Evolutionary conservation across 768 basidiomycete species (phyloP), one percentile per base, ranked within the genome.

Genomic region (Mycena kentingensis): DNA sequence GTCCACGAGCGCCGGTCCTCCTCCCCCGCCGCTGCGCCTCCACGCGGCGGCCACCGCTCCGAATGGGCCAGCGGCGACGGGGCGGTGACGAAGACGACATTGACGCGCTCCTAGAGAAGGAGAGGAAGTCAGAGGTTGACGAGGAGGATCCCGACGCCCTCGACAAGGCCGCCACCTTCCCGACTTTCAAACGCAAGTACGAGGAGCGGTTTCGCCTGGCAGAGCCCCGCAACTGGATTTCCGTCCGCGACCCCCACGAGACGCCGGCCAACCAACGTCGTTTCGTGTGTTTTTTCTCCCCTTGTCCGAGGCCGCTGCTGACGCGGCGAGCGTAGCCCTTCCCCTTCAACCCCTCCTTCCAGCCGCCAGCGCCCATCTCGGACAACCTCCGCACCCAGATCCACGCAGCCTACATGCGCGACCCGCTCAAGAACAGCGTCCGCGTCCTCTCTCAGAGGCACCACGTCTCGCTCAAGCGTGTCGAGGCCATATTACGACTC

Each of bases 291-390:
- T n/a, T 50, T 51, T 27, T 38, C 51, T 41, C 26, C 57, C 25
- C 42, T 36, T 26, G 7, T n/a, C 21, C 19, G 31, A 31, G 44
- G 32, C 49, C 43, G 57, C 42, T 52, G 18, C 49, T 49, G 52
- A n/a, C n/a, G 37, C 5, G 58, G 26, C 55, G 44, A 21, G 19
- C 28, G 16, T 51, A 94, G 91, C 92, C 91, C 0, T 94, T 94
- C 66, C 90, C 90, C 12, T 74, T 90, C 70, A 95, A 96, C 63
- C 83, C 83, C 5, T 83, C 87, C 1, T 96, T 94, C 71, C 81
- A 79, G 60, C 93, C 93, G 5, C 88, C 88, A 11, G 68, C 82
- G 5, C 92, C 93, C 5, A 71, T 91, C 41, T 87, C 90, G 2
- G 81, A 93, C 58, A 64, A 60, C 6, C 66, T 81, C 34, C 79